These are phyloP conservation scores for Gamsiella multidivaricata DNA, from an alignment of 192 early-diverging fungal species.

Conservation along the genomic window DNA sequence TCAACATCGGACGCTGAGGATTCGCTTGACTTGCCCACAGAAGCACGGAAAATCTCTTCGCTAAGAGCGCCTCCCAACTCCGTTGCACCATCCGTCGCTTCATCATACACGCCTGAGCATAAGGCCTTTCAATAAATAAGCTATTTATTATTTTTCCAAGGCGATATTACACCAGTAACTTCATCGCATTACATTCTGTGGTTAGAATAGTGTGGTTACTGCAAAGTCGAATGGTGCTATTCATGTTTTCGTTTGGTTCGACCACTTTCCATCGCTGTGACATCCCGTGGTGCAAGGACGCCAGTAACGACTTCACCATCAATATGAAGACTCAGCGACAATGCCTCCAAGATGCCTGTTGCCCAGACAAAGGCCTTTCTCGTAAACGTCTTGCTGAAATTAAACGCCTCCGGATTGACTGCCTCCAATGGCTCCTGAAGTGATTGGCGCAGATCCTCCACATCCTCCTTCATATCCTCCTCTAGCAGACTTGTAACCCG, in stretches of 20 bases:
- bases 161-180: too few species aligned
- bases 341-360: slow-evolving; percentile 22
- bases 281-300: slow-evolving; percentile 14
- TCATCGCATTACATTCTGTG: too few species aligned
- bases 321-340: slow-evolving; percentile 32
- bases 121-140: background rate
- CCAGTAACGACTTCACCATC: slow-evolving; percentile 15
- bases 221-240: too few species aligned
- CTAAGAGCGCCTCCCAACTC: background rate
- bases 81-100: background rate
- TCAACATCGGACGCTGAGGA: background rate
- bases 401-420: slow-evolving; percentile 15
- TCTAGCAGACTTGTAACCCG: slow-evolving; percentile 20
- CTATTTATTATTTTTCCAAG: background rate
- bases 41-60: background rate
- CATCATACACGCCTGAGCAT: background rate
- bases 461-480: slow-evolving; percentile 40
- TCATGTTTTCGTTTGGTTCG: slow-evolving; percentile 5
- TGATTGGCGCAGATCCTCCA: slow-evolving; percentile 25
- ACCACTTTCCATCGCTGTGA: background rate
- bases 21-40: background rate
- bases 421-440: slow-evolving; percentile 29
- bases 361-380: slow-evolving; percentile 35
- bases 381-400: slow-evolving; percentile 29
- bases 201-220: too few species aligned